A percentile compares a stretch with the other conserved stretches of the same genome.
Conservation (phyloP, 1,139 yeast species). For the Zygosaccharomyces sapae region DNA sequence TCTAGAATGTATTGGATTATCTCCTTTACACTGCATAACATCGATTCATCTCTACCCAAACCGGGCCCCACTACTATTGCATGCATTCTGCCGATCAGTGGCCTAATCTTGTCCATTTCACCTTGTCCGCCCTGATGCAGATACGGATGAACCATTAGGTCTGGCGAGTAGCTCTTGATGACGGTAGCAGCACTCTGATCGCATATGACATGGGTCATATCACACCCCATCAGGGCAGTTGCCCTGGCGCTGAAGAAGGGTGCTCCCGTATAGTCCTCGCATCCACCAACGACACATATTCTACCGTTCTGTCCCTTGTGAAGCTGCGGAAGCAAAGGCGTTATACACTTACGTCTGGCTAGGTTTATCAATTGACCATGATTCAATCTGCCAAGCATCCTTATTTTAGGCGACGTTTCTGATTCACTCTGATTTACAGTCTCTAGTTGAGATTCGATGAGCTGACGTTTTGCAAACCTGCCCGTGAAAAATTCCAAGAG, state of each 20-base stretch:
- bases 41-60: slow-evolving; percentile 71
- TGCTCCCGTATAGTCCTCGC: slow-evolving; percentile 91
- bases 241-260: slow-evolving; percentile 89
- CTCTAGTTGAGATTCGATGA: too few species aligned
- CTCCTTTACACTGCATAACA: slow-evolving; percentile 56
- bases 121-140: slow-evolving; percentile 38
- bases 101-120: slow-evolving; percentile 52
- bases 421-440: too few species aligned
- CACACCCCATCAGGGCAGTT: slow-evolving; percentile 81
- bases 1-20: slow-evolving; percentile 48
- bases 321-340: slow-evolving; percentile 67
- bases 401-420: background rate
- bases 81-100: slow-evolving; percentile 63
- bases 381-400: slow-evolving; percentile 21
- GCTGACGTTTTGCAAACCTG: background rate
- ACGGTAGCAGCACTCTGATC: slow-evolving; percentile 72
- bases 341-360: slow-evolving; percentile 54
- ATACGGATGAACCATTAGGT: slow-evolving; percentile 94
- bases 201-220: slow-evolving; percentile 82
- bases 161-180: slow-evolving; percentile 86
- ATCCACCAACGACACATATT: slow-evolving; percentile 85
- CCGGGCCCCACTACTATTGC: slow-evolving; percentile 92
- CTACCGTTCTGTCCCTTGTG: slow-evolving; percentile 92
- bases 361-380: slow-evolving; percentile 47
- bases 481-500: background rate